A percentile compares a stretch with the other conserved stretches of the same genome.
Evolutionary conservation across 1,139 yeast genomes (phyloP).

Genomic region (Arxiozyma slooffiae): DNA sequence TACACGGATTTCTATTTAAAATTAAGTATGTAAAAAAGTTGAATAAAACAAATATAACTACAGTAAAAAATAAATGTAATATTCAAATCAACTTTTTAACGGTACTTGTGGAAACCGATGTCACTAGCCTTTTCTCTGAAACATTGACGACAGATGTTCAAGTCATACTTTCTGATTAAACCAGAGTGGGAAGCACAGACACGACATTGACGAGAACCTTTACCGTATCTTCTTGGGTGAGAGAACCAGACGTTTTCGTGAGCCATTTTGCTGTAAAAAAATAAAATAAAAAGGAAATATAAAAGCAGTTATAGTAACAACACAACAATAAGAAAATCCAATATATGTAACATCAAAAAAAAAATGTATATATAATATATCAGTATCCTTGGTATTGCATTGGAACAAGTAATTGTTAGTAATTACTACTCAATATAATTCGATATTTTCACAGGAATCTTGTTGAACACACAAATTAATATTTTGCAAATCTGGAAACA

Average conservation of each 20-base stretch:
- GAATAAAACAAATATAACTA: not conserved
- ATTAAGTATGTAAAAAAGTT: not conserved
- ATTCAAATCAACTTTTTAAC: slow-evolving; percentile 43
- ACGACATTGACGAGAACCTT: slow-evolving; percentile 99
- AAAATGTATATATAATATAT: too few species aligned
- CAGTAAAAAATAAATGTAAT: not conserved
- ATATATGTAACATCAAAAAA: not conserved
- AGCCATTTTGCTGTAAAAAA: slow-evolving; percentile 59
- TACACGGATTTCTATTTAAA: slow-evolving; percentile 2
- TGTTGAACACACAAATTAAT: not conserved
- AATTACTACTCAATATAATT: not conserved
- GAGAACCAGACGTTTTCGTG: slow-evolving; percentile 99
- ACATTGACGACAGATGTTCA: slow-evolving; percentile 99
- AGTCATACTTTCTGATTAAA: slow-evolving; percentile 99
- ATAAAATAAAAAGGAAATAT: not conserved
- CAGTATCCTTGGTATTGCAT: not conserved
- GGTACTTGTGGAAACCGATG: slow-evolving; percentile 98
- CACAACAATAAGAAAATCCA: not conserved
- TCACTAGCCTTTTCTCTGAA: slow-evolving; percentile 99
- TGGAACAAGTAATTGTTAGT: not conserved
- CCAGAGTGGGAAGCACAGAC: slow-evolving; percentile 98
- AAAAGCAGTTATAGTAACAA: too few species aligned
- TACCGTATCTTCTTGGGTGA: slow-evolving; percentile 99
- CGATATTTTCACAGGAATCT: not conserved
- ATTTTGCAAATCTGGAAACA: not conserved